Evolutionary conservation across 1,139 yeast genomes (phyloP), one percentile per base, ranked within the genome.

Genomic region (Pichia sp.): DNA sequence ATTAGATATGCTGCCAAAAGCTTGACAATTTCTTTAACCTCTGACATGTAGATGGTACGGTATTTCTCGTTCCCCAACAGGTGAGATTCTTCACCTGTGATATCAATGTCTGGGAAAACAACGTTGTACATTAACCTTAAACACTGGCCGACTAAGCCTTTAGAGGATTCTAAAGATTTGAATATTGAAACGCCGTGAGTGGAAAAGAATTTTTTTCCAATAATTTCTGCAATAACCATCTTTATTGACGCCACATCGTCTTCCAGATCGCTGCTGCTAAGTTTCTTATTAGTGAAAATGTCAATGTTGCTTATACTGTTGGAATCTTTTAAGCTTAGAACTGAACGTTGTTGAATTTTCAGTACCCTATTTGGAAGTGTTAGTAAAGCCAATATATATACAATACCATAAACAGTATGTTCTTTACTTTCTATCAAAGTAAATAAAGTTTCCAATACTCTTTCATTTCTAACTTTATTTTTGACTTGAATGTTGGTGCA

Each of bases 371-470:
- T 67, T 26, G 71, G 59, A 7, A 67, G 64, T 40, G 75, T 63
- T n/a, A 76, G 50, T 53, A 74, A 77, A 4, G 73, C 57, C 2
- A 78, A 44, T 0, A 73, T 69, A 5, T 71, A 62, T 4, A 76
- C 54, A 2, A 74, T 56, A 1, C 81, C 81, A 59, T 72, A 78
- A 7, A 50, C 40, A 6, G 57, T 49, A 3, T 56, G 51, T 4
- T 55, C 42, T 16, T 53, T 46, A 13, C 48, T 21, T 2, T 45
- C 30, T 2, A 53, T 7, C 10, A 44, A 45, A 1, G 36, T 18
- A 2, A 59, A 28, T 55, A 66, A 36, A 13, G 51, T 50, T 3
- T 65, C 67, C 1, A 72, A 58, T 16, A 58, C 60, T 21, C 66
- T 69, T 55, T 76, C 72, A 28, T 54, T 52, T 58, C 82, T 66